phyloP scores from a whole-genome alignment of 2,329 filamentous ascomycete genomes.

The Neonectria sp. region DNA sequence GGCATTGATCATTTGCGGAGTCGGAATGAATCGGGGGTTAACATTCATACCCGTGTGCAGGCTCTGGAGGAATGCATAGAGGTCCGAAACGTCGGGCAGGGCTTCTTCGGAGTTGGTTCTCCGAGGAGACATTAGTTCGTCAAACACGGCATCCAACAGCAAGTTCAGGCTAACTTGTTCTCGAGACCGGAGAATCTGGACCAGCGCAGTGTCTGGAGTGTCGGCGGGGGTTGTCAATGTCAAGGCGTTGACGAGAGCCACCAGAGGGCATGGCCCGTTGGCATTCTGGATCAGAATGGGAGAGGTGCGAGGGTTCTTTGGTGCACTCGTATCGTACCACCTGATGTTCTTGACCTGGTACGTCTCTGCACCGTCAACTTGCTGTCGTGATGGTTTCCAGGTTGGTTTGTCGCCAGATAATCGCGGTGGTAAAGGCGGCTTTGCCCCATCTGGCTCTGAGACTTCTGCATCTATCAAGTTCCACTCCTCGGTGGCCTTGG shows the following conservation, averaged over 20 bases:
- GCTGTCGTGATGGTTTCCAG: slow-evolving; percentile 59
- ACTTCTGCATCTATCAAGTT: slow-evolving; percentile 65
- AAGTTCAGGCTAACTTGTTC: slow-evolving; percentile 92
- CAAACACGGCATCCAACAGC: slow-evolving; percentile 90
- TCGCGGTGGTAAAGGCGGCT: slow-evolving; percentile 58
- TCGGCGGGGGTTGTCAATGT: slow-evolving; percentile 84
- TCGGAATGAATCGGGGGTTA: slow-evolving; percentile 88
- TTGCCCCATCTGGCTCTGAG: slow-evolving; percentile 35
- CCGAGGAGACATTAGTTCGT: slow-evolving; percentile 88
- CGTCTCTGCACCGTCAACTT: slow-evolving; percentile 74
- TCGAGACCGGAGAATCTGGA: slow-evolving; percentile 82
- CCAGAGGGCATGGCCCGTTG: slow-evolving; percentile 93
- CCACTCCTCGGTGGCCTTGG: slow-evolving; percentile 64
- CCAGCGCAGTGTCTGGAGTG: slow-evolving; percentile 75
- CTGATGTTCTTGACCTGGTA: slow-evolving; percentile 94
- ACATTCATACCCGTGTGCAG: slow-evolving; percentile 98
- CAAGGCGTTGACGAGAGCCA: slow-evolving; percentile 94
- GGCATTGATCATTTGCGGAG: slow-evolving; percentile 60
- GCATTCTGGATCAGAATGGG: slow-evolving; percentile 93
- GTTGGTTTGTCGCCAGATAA: slow-evolving; percentile 47
- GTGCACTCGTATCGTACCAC: slow-evolving; percentile 79
- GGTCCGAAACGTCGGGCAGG: slow-evolving; percentile 88
- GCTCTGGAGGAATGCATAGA: slow-evolving; percentile 89
- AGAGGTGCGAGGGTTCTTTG: slow-evolving; percentile 78
- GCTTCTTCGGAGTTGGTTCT: slow-evolving; percentile 73